phyloP scores from a whole-genome alignment of 345 rosid genomes.

The Viola odorata region DNA sequence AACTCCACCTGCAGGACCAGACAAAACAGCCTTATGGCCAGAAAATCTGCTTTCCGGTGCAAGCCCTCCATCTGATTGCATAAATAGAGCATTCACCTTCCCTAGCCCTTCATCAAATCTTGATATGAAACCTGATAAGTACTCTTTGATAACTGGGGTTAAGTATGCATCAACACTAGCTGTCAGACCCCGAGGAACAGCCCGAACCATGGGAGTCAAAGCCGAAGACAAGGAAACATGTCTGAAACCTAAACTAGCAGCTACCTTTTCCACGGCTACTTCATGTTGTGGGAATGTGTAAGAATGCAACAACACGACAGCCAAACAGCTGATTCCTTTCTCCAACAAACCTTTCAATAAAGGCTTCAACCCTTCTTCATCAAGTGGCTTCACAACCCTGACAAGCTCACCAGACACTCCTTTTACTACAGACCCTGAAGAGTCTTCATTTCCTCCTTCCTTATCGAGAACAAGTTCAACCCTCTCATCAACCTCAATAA shows the following conservation, averaged over 20 bases:
- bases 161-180: conserved; percentile 96
- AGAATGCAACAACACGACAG: conserved; percentile 89
- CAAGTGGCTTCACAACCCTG: conserved; percentile 62
- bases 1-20: conserved; percentile 99
- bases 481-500: conserved; percentile 88
- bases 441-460: conserved; percentile 23
- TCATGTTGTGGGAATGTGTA: conserved; percentile 88
- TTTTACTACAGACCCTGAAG: conserved; percentile 28
- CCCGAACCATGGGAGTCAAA: conserved; percentile 94
- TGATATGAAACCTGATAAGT: conserved; percentile 84
- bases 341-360: conserved; percentile 54
- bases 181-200: conserved; percentile 94
- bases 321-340: conserved; percentile 81
- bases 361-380: conserved; percentile 55
- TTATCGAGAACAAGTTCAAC: conserved; percentile 58
- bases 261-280: conserved; percentile 72
- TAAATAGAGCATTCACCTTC: conserved; percentile 79
- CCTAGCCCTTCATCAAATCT: conserved; percentile 69
- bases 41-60: conserved; percentile 92
- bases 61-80: conserved; percentile 98
- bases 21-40: conserved; percentile 93
- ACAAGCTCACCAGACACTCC: conserved; percentile 90
- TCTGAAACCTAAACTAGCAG: conserved; percentile 69
- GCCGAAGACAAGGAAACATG: conserved; percentile 92
- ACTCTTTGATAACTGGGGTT: conserved; percentile 89